Percentiles rank a stretch among this genome's conserved stretches.
These are phyloP conservation scores for Takashimella koratensis DNA, from an alignment of 1,284 basidiomycete species.

Conservation along the genomic window DNA sequence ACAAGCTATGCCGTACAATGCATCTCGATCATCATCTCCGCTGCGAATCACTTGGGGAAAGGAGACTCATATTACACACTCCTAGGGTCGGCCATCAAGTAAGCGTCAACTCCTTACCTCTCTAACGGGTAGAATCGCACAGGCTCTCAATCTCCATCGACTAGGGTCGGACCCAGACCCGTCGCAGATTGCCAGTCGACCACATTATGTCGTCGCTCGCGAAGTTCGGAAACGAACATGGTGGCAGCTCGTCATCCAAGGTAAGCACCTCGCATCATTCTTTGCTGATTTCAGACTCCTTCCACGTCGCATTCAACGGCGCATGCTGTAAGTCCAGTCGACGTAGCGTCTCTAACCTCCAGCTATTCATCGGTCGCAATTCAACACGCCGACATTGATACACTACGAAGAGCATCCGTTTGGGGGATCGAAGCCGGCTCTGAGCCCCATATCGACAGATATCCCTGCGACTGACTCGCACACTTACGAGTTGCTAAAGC, in stretches of 20 bases:
- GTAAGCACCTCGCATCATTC: neutral
- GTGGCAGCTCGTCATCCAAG: conserved; percentile 22
- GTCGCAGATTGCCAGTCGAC: neutral
- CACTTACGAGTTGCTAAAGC: conserved; percentile 12
- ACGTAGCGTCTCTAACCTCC: neutral
- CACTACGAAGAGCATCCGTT: neutral
- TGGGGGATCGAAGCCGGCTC: neutral
- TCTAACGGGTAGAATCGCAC: conserved; percentile 9
- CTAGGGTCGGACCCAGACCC: conserved; percentile 12
- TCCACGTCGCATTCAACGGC: conserved; percentile 22
- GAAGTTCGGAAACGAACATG: conserved; percentile 21
- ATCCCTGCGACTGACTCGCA: conserved; percentile 13
- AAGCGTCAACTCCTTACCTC: neutral
- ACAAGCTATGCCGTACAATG: conserved; percentile 18
- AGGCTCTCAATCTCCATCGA: conserved; percentile 15
- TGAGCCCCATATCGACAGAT: conserved; percentile 1
- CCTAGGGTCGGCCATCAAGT: conserved; percentile 15
- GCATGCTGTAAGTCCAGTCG: conserved; percentile 4
- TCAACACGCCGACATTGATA: conserved; percentile 5
- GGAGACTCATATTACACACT: conserved; percentile 23
- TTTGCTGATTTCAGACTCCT: conserved; percentile 8
- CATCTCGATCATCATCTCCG: conserved; percentile 14
- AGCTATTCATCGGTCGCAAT: conserved; percentile 8
- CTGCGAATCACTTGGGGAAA: conserved; percentile 21
- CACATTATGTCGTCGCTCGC: conserved; percentile 6